Evolutionary conservation across 2,329 filamentous ascomycete genomes (phyloP).

Genomic region (Fusarium sulawesiense): DNA sequence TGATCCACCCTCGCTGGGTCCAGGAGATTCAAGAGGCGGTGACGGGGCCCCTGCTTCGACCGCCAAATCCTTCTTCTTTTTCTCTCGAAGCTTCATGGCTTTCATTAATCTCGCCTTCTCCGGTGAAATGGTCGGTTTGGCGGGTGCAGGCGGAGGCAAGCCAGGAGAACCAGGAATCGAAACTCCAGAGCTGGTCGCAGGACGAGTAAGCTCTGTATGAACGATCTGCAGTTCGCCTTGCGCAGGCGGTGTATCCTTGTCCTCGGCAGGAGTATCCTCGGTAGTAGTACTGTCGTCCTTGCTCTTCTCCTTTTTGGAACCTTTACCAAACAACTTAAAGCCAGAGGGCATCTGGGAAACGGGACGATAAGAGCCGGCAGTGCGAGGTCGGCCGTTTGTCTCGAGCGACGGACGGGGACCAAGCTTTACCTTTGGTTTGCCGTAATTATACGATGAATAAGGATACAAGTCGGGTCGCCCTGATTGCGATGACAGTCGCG

Average conservation of each 20-base stretch:
- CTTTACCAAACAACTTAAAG: conserved; percentile 76
- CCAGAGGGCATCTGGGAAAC: conserved; percentile 83
- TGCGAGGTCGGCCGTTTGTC: conserved; percentile 69
- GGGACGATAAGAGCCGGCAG: conserved; percentile 72
- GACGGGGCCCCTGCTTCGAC: conserved; percentile 38
- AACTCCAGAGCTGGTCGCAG: conserved; percentile 59
- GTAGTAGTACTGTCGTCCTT: conserved; percentile 46
- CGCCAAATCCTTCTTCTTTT: conserved; percentile 64
- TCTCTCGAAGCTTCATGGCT: conserved; percentile 89
- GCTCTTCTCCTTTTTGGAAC: conserved; percentile 59
- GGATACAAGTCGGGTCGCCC: conserved; percentile 63
- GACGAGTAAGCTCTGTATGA: conserved; percentile 47
- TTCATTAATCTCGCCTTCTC: conserved; percentile 96
- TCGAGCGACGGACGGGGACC: conserved; percentile 85
- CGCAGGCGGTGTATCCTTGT: conserved; percentile 52
- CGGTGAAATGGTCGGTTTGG: conserved; percentile 73
- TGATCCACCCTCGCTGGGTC: conserved; percentile 35
- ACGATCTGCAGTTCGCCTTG: conserved; percentile 48
- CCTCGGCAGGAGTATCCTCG: conserved; percentile 53
- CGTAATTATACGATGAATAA: conserved; percentile 61
- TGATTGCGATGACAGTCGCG: conserved; percentile 65
- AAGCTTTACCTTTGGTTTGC: conserved; percentile 87
- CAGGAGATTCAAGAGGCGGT: conserved; percentile 33
- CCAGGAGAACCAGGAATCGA: conserved; percentile 54
- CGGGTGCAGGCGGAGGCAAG: conserved; percentile 56